A percentile compares a stretch with the other conserved stretches of the same genome.
Evolutionary conservation across 768 basidiomycete species (phyloP).

Genomic region (Brasilioporus rufonigricans): DNA sequence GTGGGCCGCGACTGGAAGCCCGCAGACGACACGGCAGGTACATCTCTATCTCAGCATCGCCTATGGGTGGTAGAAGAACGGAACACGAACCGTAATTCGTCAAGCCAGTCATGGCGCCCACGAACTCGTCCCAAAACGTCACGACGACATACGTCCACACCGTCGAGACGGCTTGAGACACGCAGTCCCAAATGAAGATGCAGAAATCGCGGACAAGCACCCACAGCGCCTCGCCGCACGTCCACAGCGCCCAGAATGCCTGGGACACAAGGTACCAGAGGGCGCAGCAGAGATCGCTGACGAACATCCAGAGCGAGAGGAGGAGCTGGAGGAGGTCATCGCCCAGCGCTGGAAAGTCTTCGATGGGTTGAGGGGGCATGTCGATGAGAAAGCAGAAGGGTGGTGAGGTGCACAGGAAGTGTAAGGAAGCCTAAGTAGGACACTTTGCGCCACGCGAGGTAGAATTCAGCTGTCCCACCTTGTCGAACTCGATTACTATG

Average conservation of each 20-base stretch:
- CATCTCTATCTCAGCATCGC: no score
- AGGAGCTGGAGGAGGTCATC: slow-evolving; percentile 14
- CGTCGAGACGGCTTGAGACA: not conserved
- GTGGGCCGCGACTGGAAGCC: slow-evolving; percentile 2
- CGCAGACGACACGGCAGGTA: no score
- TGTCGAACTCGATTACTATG: no score
- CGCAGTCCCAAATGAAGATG: not conserved
- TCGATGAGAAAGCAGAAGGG: not conserved
- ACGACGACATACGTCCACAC: slow-evolving; percentile 4
- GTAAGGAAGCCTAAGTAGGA: not conserved
- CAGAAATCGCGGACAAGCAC: not conserved
- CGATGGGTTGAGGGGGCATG: slow-evolving; percentile 14
- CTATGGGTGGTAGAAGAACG: not conserved
- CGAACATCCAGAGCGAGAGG: slow-evolving; percentile 1
- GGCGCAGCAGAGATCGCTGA: slow-evolving; percentile 1
- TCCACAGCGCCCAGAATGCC: no score
- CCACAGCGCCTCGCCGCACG: slow-evolving; percentile 12
- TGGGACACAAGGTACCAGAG: no score
- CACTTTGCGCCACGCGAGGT: no score
- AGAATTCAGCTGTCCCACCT: no score
- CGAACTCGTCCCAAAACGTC: slow-evolving; percentile 16
- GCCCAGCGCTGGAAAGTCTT: slow-evolving; percentile 17
- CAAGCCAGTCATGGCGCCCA: slow-evolving; percentile 8
- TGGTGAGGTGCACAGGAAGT: not conserved
- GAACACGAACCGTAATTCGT: slow-evolving; percentile 11